These are phyloP conservation scores for Agaricus subrufescens DNA, from an alignment of 768 basidiomycete species.

Conservation along the genomic window DNA sequence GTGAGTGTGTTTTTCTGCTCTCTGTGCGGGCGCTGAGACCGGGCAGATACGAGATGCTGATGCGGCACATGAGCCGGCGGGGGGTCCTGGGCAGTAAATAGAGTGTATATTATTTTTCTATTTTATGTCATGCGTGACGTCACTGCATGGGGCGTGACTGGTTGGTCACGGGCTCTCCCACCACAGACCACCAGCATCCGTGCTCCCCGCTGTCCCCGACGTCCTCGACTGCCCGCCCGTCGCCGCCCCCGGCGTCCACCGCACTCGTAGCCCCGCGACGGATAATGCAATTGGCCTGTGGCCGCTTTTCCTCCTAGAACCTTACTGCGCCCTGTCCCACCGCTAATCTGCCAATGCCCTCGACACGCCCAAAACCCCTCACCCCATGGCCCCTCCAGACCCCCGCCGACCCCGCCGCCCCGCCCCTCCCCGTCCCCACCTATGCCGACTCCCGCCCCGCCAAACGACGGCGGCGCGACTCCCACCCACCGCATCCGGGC, in stretches of 20 bases:
- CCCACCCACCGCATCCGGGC: not conserved
- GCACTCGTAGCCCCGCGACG: not conserved
- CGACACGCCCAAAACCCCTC: slow-evolving; percentile 9
- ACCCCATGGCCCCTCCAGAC: slow-evolving; percentile 17
- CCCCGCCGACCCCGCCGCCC: slow-evolving; percentile 2
- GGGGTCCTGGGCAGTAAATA: slow-evolving; percentile 15
- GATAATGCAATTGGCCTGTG: slow-evolving; percentile 12
- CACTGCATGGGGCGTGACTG: slow-evolving; percentile 4
- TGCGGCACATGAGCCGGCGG: slow-evolving; percentile 43
- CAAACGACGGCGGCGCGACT: slow-evolving; percentile 13
- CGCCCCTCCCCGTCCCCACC: slow-evolving; percentile 8
- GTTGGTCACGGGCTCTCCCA: not conserved
- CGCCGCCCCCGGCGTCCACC: slow-evolving; percentile 3
- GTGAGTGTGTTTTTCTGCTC: slow-evolving; percentile 35
- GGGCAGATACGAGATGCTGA: slow-evolving; percentile 46
- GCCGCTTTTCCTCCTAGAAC: slow-evolving; percentile 7
- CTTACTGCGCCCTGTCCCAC: not conserved
- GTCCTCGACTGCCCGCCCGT: slow-evolving; percentile 2
- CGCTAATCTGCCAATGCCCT: slow-evolving; percentile 7
- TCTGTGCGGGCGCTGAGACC: not conserved
- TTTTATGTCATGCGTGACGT: slow-evolving; percentile 13
- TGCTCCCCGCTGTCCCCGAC: slow-evolving; percentile 9
- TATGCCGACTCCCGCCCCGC: slow-evolving; percentile 9
- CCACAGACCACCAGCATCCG: slow-evolving; percentile 6
- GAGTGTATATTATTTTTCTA: slow-evolving; percentile 3